Evolutionary conservation across 139 green algal genomes (phyloP), one percentile per base, ranked within the genome.

Genomic region (Nannochloris sp.): DNA sequence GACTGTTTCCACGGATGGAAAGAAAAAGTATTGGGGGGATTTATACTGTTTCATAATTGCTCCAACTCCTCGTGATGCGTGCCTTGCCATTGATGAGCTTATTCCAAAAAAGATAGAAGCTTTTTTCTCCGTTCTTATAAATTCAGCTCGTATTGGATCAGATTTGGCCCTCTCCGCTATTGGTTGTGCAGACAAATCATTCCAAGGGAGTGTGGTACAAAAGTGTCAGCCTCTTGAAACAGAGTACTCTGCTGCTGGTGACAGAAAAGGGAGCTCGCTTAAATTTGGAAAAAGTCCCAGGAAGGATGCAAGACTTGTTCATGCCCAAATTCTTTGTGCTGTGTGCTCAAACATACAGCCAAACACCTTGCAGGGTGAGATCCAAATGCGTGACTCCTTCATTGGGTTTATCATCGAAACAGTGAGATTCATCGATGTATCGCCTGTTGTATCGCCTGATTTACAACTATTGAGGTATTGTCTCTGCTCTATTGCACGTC

Each of bases 371-470:
- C 37, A n/a, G 1, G 25, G 28, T 59, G 78, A 70, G 23, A 56
- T 53, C 37, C 6, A 12, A n/a, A 43, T 88, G 66, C 68, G 79
- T 8, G 55, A 59, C 37, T 65, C 70, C 44, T 49, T 92, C 43
- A 45, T 88, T 29, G 80, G 84, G 50, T 95, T 85, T 65, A 65
- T 94, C 3, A n/a, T 62, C 1, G 84, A 91, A 33, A 82, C 75
- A 1, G 59, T 65, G 28, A 50, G 49, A 13, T 70, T 72, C 71
- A 67, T 92, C 20, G 49, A 28, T 50, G 57, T 58, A 17, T 62
- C 49, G 17, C 68, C 46, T 56, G 73, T 74, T 30, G 45, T 67
- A n/a, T 76, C 56, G 4, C 61, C 51, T n/a, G 79, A 84, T 53
- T 28, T 70, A 40, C 30, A 70, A 48, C 73, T 84, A 79, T 63